These are phyloP conservation scores for Leccinum angustisporum DNA, from an alignment of 1,284 basidiomycete genomes.

Conservation along the genomic window DNA sequence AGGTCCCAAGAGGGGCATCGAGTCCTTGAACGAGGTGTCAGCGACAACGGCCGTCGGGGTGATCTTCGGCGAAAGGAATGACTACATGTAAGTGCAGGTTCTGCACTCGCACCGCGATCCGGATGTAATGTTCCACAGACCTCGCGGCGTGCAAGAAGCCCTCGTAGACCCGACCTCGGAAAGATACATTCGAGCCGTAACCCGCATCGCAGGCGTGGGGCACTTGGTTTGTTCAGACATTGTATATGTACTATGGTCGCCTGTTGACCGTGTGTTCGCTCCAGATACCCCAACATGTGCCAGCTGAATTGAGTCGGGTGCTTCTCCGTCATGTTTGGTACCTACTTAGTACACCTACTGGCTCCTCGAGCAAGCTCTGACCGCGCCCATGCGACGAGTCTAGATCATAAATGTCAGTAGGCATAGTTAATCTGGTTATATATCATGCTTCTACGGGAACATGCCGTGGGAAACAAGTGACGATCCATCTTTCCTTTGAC, in stretches of 20 bases:
- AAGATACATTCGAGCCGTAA: constrained; percentile 42
- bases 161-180: constrained; percentile 45
- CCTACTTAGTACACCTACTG: constrained; percentile 3
- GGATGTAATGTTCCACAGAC: constrained; percentile 28
- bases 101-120: not conserved
- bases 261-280: not conserved
- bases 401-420: too few species aligned
- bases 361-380: constrained; percentile 20
- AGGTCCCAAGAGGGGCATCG: constrained; percentile 50
- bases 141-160: constrained; percentile 44
- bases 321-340: constrained; percentile 23
- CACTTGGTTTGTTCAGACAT: constrained; percentile 43
- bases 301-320: constrained; percentile 18
- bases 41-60: constrained; percentile 46
- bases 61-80: constrained; percentile 47
- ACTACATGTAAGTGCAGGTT: constrained; percentile 45
- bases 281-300: constrained; percentile 30
- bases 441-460: too few species aligned
- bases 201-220: constrained; percentile 42
- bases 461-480: not conserved
- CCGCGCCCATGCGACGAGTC: not conserved
- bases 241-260: not conserved
- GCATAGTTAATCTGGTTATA: too few species aligned
- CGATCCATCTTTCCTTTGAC: not conserved
- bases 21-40: constrained; percentile 42